phyloP scores from a whole-genome alignment of 371 early-diverging fungal species.

The Capniomyces stellatus region DNA sequence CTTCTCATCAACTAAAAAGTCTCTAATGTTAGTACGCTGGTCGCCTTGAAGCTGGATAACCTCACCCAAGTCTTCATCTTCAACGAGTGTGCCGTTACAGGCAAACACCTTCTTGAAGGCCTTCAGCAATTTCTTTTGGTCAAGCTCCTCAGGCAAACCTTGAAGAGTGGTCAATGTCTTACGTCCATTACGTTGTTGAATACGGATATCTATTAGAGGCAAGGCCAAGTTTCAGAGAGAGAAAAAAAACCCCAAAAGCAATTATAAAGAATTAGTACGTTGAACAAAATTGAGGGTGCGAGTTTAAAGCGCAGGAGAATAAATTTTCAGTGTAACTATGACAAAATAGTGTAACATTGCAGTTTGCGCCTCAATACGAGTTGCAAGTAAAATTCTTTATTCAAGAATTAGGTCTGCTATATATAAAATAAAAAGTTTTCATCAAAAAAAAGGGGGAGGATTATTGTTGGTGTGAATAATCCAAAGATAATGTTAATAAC shows the following conservation, averaged over 20 bases:
- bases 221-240: background rate
- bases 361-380: background rate
- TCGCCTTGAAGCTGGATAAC: conserved; percentile 92
- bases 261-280: background rate
- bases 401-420: background rate
- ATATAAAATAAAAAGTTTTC: background rate
- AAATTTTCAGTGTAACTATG: conserved; percentile 4
- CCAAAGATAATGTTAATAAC: too few species aligned
- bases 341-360: background rate
- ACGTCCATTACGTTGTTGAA: conserved; percentile 93
- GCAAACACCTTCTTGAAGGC: conserved; percentile 92
- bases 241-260: background rate
- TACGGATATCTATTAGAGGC: conserved; percentile 60
- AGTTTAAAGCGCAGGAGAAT: background rate
- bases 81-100: conserved; percentile 87
- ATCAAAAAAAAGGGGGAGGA: too few species aligned
- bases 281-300: background rate
- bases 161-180: conserved; percentile 91
- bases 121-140: conserved; percentile 78
- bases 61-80: conserved; percentile 76
- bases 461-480: too few species aligned
- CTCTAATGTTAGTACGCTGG: conserved; percentile 70
- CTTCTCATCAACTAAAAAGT: conserved; percentile 52
- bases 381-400: background rate
- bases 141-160: conserved; percentile 72